Percentiles rank a stretch among this genome's conserved stretches.
phyloP scores from a whole-genome alignment of 2,329 filamentous ascomycete genomes.

The Spiromastix sp. region DNA sequence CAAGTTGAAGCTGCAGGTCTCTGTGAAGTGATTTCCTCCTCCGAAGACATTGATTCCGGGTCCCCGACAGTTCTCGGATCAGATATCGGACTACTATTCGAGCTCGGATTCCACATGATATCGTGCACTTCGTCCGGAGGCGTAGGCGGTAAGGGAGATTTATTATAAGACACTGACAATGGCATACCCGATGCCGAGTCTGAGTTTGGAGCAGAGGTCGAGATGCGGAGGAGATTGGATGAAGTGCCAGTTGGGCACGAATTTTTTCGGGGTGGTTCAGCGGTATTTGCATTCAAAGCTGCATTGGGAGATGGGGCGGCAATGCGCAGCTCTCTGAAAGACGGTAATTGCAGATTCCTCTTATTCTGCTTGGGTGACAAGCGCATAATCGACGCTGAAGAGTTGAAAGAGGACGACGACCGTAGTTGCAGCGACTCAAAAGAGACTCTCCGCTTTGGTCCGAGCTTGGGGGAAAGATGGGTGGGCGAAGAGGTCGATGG shows the following conservation, averaged over 20 bases:
- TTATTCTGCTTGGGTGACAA: no score
- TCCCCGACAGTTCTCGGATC: not conserved
- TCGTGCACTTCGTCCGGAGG: constrained; percentile 32
- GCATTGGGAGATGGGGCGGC: not conserved
- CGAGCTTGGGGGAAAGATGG: not conserved
- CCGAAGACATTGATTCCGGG: not conserved
- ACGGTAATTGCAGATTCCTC: no score
- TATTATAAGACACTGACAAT: not conserved
- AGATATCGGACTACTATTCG: constrained; percentile 20
- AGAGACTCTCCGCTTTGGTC: not conserved
- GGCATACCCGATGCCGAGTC: constrained; percentile 25
- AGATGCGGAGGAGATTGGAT: constrained; percentile 7
- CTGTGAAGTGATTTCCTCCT: constrained; percentile 1
- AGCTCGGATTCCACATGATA: constrained; percentile 27
- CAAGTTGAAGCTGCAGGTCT: not conserved
- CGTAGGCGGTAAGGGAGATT: constrained; percentile 27
- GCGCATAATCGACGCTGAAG: no score
- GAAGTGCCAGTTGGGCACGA: constrained; percentile 32
- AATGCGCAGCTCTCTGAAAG: not conserved
- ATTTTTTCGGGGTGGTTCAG: not conserved
- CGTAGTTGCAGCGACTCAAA: not conserved
- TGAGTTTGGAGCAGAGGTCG: constrained; percentile 20
- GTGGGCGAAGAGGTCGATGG: not conserved
- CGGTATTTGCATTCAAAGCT: not conserved
- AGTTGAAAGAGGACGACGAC: not conserved